These are phyloP conservation scores for Daedalea quercina DNA, from an alignment of 768 basidiomycete genomes.

Conservation along the genomic window DNA sequence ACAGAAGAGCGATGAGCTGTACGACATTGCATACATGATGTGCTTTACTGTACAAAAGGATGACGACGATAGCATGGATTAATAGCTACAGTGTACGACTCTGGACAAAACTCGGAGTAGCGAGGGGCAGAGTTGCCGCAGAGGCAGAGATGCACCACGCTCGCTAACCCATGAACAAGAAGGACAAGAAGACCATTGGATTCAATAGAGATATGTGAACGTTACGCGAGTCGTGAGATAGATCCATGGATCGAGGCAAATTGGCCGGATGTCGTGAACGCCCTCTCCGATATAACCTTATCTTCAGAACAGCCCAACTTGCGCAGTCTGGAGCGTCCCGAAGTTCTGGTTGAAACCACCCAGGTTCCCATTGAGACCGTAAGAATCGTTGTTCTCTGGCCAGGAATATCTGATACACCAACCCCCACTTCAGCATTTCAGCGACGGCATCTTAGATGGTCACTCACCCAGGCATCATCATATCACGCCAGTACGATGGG, in stretches of 20 bases:
- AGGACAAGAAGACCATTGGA: not conserved
- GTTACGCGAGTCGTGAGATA: not conserved
- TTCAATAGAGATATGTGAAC: not conserved
- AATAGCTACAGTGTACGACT: not conserved
- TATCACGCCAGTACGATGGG: conserved; percentile 65
- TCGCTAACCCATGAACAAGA: not conserved
- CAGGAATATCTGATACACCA: not conserved
- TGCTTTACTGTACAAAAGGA: too few species aligned
- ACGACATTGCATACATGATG: too few species aligned
- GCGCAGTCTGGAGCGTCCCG: not conserved
- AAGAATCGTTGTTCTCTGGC: not conserved
- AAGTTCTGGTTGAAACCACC: not conserved
- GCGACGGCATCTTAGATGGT: not conserved
- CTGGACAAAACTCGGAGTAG: not conserved
- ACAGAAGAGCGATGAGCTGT: too few species aligned
- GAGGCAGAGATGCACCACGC: not conserved
- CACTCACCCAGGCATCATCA: conserved; percentile 79
- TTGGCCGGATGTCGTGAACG: not conserved
- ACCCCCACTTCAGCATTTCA: not conserved
- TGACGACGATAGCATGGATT: too few species aligned
- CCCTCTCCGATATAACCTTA: not conserved
- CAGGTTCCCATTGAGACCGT: not conserved
- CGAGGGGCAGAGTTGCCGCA: not conserved
- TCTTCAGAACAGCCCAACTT: not conserved
- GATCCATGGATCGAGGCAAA: not conserved